These are phyloP conservation scores for Ophiostoma ulmi DNA, from an alignment of 2,329 filamentous ascomycete genomes.

Conservation along the genomic window DNA sequence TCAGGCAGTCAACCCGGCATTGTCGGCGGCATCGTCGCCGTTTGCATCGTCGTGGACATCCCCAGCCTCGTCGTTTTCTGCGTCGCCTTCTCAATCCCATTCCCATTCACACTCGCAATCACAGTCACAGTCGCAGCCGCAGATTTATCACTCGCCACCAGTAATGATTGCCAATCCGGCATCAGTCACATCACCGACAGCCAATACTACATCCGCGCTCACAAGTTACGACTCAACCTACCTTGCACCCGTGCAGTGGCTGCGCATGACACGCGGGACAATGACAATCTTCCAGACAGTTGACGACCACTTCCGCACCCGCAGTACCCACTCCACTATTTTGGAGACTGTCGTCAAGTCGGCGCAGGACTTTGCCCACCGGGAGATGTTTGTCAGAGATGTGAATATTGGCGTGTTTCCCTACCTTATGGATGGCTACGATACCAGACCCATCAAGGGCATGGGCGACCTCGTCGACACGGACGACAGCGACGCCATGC, in stretches of 20 bases:
- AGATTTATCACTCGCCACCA: not conserved
- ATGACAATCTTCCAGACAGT: slow-evolving; percentile 26
- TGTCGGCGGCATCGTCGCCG: not conserved
- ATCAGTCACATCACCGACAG: not conserved
- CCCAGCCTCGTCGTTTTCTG: not conserved
- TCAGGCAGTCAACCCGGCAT: not conserved
- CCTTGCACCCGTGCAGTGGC: slow-evolving; percentile 30
- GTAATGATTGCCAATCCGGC: not conserved
- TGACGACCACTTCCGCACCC: not conserved
- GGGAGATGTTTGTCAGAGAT: not conserved
- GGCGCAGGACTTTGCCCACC: not conserved
- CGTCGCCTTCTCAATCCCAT: not conserved
- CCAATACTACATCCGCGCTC: slow-evolving; percentile 20
- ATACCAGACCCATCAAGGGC: not conserved
- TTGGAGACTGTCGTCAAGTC: not conserved
- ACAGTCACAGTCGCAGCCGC: not conserved
- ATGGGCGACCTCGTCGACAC: not conserved
- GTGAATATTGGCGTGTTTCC: not conserved
- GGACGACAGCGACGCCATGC: not conserved
- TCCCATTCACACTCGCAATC: not conserved
- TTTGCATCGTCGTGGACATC: slow-evolving; percentile 7
- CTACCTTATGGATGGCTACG: not conserved
- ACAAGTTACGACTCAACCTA: slow-evolving; percentile 28
- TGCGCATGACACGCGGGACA: slow-evolving; percentile 29
- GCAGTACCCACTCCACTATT: not conserved